Percentiles rank a stretch among this genome's conserved stretches.
Evolutionary conservation across 208 protist genomes (phyloP).

Genomic region (Trichomonas vaginalis): DNA sequence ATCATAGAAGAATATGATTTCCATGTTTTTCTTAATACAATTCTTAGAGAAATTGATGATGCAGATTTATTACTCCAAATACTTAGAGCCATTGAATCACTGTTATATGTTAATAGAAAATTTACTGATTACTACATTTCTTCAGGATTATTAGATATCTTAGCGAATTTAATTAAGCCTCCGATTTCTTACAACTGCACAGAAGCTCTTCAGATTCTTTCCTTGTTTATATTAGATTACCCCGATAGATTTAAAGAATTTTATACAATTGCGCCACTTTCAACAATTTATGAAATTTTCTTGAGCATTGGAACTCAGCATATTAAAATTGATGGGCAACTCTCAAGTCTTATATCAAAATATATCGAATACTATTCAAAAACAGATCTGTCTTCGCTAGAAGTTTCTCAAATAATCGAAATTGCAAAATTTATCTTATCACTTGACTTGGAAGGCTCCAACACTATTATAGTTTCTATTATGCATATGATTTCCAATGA

Average conservation of each 20-base stretch:
- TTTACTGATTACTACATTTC: neutral
- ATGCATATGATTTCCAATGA: neutral
- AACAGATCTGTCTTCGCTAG: neutral
- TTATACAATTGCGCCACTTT: neutral
- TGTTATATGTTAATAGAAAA: neutral
- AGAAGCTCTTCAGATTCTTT: neutral
- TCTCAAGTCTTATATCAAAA: neutral
- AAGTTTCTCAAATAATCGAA: neutral
- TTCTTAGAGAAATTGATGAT: neutral
- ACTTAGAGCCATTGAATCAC: neutral
- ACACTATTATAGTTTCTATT: neutral
- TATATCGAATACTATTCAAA: neutral
- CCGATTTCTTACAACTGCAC: neutral
- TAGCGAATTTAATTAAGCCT: neutral
- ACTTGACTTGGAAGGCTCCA: neutral
- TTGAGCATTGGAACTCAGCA: neutral
- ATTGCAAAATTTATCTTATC: neutral
- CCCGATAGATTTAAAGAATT: neutral
- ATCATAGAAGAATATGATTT: neutral
- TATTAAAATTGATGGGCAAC: neutral
- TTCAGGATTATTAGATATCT: neutral
- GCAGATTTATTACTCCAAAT: neutral
- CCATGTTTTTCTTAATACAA: neutral
- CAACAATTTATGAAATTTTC: neutral
- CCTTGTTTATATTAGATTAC: neutral